These are phyloP conservation scores for Neckera pumila DNA, from an alignment of 225 moss, liverwort and hornwort species.

Conservation along the genomic window DNA sequence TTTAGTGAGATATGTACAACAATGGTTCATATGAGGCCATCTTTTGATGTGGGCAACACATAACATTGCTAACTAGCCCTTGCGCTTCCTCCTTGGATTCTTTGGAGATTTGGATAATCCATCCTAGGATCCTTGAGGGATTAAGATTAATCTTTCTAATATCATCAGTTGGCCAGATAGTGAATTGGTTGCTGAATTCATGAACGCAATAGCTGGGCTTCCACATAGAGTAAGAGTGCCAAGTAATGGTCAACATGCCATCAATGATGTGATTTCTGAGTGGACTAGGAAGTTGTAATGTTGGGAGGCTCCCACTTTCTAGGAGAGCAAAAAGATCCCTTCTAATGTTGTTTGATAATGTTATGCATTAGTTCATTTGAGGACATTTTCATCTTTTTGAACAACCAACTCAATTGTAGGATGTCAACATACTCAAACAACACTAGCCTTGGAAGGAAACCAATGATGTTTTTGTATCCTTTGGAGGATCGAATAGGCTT, in stretches of 20 bases:
- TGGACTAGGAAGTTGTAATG: no score
- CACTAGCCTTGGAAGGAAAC: accelerated
- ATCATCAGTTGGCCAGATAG: accelerated
- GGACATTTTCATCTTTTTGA: not conserved
- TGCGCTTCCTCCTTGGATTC: accelerated
- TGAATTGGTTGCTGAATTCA: accelerated
- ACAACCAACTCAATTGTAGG: accelerated
- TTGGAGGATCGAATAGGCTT: accelerated
- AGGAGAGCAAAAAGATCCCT: accelerated
- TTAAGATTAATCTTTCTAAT: no score
- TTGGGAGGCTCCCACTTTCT: no score
- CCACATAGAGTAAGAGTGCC: accelerated
- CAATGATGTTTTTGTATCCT: not conserved
- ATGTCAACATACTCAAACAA: not conserved
- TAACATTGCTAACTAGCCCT: not conserved
- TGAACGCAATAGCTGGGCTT: accelerated
- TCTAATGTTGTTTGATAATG: no score
- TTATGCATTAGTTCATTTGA: no score
- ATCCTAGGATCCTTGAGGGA: accelerated
- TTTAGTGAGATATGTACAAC: accelerated
- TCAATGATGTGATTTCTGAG: no score
- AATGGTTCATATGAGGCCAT: not conserved
- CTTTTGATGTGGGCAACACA: accelerated
- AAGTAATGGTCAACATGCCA: no score
- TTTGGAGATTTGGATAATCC: no score